These are phyloP conservation scores for Cryptosporidium xiaoi DNA, from an alignment of 169 alveolate species.

Conservation along the genomic window DNA sequence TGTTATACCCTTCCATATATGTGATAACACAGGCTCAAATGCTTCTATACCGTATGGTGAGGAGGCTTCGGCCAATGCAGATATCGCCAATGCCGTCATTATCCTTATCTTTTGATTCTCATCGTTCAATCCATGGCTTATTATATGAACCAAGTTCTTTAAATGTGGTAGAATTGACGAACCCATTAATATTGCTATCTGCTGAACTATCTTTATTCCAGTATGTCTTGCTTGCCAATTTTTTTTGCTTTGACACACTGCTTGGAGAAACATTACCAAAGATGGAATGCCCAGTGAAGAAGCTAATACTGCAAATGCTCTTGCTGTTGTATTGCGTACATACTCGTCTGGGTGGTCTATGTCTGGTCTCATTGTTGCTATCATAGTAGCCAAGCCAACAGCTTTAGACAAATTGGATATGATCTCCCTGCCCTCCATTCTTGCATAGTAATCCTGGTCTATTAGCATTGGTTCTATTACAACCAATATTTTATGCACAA, in stretches of 20 bases:
- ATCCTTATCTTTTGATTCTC: slow-evolving; percentile 95
- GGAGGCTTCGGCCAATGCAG: slow-evolving; percentile 99
- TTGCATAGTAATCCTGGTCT: slow-evolving; percentile 99
- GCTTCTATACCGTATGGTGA: slow-evolving; percentile 99
- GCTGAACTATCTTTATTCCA: slow-evolving; percentile 99
- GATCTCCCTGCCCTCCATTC: slow-evolving; percentile 99
- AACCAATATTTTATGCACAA: slow-evolving; percentile 97
- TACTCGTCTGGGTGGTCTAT: slow-evolving; percentile 99
- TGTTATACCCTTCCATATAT: slow-evolving; percentile 98
- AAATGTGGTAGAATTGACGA: slow-evolving; percentile 98
- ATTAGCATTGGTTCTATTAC: slow-evolving; percentile 98
- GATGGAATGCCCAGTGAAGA: slow-evolving; percentile 98
- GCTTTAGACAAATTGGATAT: slow-evolving; percentile 96
- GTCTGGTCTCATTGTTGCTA: slow-evolving; percentile 99
- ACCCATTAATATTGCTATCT: slow-evolving; percentile 97
- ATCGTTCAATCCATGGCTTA: slow-evolving; percentile 96
- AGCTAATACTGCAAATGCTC: slow-evolving; percentile 99
- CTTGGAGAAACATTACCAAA: slow-evolving; percentile 95
- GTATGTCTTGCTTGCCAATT: slow-evolving; percentile 99
- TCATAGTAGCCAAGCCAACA: slow-evolving; percentile 99
- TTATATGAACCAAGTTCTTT: slow-evolving; percentile 95
- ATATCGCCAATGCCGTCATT: slow-evolving; percentile 98
- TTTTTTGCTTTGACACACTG: slow-evolving; percentile 97
- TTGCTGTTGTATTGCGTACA: slow-evolving; percentile 96
- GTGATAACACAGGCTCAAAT: slow-evolving; percentile 96